A percentile compares a stretch with the other conserved stretches of the same genome.
Conservation (phyloP, 371 early-diverging fungal species). For the Nematocida sp. region DNA sequence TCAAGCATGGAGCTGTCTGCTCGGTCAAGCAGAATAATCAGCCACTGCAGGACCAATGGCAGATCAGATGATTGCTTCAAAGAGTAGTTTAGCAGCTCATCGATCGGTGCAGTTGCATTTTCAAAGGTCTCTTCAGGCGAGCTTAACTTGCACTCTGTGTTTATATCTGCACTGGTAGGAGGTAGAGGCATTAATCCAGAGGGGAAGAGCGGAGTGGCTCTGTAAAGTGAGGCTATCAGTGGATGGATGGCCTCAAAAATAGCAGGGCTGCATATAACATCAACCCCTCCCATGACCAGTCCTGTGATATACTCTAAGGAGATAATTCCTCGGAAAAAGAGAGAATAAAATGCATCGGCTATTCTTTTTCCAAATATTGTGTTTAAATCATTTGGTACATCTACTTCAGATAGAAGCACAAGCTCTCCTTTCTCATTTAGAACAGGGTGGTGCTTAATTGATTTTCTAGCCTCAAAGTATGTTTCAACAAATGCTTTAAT, state of each 20-base stretch:
- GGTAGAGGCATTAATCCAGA: neutral
- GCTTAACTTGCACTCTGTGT: neutral
- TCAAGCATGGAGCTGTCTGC: slow-evolving; percentile 6
- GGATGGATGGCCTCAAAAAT: slow-evolving; percentile 3
- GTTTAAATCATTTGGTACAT: slow-evolving; percentile 52
- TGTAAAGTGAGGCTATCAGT: neutral
- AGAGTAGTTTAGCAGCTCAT: neutral
- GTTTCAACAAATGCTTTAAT: slow-evolving; percentile 29
- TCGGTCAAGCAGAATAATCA: slow-evolving; percentile 20
- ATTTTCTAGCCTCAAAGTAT: slow-evolving; percentile 38
- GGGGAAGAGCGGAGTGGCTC: neutral
- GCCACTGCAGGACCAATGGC: slow-evolving; percentile 34
- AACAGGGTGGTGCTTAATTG: slow-evolving; percentile 61
- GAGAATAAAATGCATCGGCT: slow-evolving; percentile 5
- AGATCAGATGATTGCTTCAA: neutral
- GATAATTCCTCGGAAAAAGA: neutral
- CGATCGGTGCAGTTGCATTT: neutral
- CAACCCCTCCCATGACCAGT: neutral
- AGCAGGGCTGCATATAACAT: slow-evolving; percentile 1
- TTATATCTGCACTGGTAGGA: neutral
- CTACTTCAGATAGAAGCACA: slow-evolving; percentile 18
- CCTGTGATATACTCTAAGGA: slow-evolving; percentile 36
- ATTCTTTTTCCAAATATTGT: slow-evolving; percentile 61
- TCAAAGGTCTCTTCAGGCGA: neutral
- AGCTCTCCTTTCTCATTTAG: slow-evolving; percentile 62